Evolutionary conservation across 108 stramenopile species (phyloP).

Genomic region (Pinguiococcus pyrenoidosus): DNA sequence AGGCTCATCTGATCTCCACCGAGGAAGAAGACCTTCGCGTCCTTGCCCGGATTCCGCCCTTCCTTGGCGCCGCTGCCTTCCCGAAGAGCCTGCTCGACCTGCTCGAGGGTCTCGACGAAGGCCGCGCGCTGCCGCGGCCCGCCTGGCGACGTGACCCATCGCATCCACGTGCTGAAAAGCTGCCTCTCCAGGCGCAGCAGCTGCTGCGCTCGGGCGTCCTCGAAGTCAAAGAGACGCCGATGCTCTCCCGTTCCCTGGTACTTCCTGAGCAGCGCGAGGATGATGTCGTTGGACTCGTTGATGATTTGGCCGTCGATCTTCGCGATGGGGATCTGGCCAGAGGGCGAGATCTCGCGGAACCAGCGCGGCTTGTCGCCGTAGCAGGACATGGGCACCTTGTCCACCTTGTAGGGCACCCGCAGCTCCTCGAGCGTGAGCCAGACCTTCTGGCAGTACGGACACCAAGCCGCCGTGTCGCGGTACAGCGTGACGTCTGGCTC

Average conservation of each 20-base stretch:
- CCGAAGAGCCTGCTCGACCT: conserved; percentile 53
- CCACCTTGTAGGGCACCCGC: conserved; percentile 64
- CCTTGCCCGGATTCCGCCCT: too few relatives aligned
- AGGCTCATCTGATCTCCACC: conserved; percentile 38
- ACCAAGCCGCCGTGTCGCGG: conserved; percentile 63
- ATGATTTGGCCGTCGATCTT: conserved; percentile 28
- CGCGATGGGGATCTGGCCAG: conserved; percentile 29
- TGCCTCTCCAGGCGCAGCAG: conserved; percentile 55
- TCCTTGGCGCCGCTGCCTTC: conserved; percentile 43
- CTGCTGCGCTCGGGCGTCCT: background rate
- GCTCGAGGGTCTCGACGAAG: conserved; percentile 44
- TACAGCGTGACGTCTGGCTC: conserved; percentile 60
- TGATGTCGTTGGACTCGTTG: conserved; percentile 32
- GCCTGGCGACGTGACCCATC: conserved; percentile 46
- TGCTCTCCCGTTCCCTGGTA: too few relatives aligned
- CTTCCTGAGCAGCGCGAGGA: background rate
- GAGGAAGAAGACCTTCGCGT: conserved; percentile 75
- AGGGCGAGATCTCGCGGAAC: conserved; percentile 15
- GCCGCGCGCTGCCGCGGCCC: conserved; percentile 12
- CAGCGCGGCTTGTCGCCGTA: conserved; percentile 35
- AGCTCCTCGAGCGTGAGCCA: conserved; percentile 51
- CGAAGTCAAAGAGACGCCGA: too few relatives aligned
- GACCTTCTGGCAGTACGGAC: conserved; percentile 77
- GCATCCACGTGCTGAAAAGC: conserved; percentile 69
- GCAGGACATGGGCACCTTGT: conserved; percentile 79